A percentile compares a stretch with the other conserved stretches of the same genome.
Evolutionary conservation across 83 land plant genomes (phyloP).

Genomic region (Isoetes engelmannii): DNA sequence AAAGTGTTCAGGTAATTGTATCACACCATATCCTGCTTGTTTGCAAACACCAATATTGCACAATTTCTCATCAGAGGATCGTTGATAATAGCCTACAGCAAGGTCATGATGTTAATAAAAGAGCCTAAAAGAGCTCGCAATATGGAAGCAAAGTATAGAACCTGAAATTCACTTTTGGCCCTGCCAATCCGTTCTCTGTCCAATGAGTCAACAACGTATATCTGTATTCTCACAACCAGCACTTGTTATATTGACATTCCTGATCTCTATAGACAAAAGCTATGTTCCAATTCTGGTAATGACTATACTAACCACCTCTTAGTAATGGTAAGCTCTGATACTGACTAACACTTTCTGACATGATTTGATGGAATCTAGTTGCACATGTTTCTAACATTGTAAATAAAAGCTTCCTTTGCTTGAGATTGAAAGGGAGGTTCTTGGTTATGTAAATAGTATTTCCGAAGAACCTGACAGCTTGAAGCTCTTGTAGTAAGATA

Average conservation of each 20-base stretch:
- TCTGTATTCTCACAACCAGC: constrained; percentile 35
- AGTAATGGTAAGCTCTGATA: neutral
- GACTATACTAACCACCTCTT: neutral
- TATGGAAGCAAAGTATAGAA: constrained; percentile 14
- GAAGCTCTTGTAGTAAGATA: too few species aligned
- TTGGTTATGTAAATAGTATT: too few species aligned
- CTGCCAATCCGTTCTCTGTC: constrained; percentile 87
- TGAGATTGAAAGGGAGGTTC: too few species aligned
- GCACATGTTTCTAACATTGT: neutral
- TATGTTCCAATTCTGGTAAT: neutral
- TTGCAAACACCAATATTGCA: constrained; percentile 90
- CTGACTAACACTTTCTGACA: neutral
- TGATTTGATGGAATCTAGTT: neutral
- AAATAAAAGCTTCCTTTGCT: too few species aligned
- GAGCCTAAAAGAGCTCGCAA: neutral
- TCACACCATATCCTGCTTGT: constrained; percentile 94
- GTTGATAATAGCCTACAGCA: constrained; percentile 70
- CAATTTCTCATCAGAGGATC: constrained; percentile 96
- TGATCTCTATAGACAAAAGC: neutral
- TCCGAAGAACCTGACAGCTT: too few species aligned
- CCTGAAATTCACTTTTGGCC: constrained; percentile 91
- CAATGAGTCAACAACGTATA: constrained; percentile 97
- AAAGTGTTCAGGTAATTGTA: neutral
- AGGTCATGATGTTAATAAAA: neutral
- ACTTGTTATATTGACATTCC: neutral